Conservation (phyloP, 163 green algal genomes). For the Volvox carteri region DNA sequence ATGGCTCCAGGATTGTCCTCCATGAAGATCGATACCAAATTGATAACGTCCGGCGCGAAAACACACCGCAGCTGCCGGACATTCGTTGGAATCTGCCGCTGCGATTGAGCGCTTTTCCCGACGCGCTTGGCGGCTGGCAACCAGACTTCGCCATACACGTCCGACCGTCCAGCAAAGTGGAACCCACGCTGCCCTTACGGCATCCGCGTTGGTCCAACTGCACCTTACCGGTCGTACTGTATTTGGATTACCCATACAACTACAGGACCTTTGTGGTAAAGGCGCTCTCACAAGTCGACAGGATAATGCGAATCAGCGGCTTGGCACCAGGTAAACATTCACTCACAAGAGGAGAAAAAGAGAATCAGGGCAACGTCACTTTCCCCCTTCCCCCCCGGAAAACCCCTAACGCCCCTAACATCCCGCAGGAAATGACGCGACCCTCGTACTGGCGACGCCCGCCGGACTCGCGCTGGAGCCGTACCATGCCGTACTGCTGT, state of each 20-base stretch:
- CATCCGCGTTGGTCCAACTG: conserved; percentile 26
- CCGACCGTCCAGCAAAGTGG: conserved; percentile 27
- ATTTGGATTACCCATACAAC: conserved; percentile 41
- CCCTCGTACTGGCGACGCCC: conserved; percentile 38
- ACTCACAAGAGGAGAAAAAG: too few relatives aligned
- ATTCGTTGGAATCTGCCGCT: conserved; percentile 8
- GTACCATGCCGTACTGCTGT: conserved; percentile 19
- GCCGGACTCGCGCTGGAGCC: conserved; percentile 36
- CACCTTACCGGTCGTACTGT: conserved; percentile 15
- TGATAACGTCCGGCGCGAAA: conserved; percentile 28
- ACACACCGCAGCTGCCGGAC: neutral
- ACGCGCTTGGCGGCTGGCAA: conserved; percentile 24
- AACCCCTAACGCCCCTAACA: too few relatives aligned
- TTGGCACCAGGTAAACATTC: neutral
- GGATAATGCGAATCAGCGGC: neutral
- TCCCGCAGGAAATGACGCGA: conserved; percentile 22
- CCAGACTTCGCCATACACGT: conserved; percentile 3
- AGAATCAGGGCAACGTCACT: too few relatives aligned
- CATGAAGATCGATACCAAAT: conserved; percentile 25
- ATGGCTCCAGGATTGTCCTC: conserved; percentile 20
- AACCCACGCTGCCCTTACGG: conserved; percentile 7
- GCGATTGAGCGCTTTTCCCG: conserved; percentile 7
- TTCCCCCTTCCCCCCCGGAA: too few relatives aligned
- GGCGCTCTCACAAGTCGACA: conserved; percentile 1
- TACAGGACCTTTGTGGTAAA: conserved; percentile 29